Evolutionary conservation across 768 basidiomycete genomes (phyloP), one percentile per base, ranked within the genome.

Genomic region (Lanmaoa rubissima): DNA sequence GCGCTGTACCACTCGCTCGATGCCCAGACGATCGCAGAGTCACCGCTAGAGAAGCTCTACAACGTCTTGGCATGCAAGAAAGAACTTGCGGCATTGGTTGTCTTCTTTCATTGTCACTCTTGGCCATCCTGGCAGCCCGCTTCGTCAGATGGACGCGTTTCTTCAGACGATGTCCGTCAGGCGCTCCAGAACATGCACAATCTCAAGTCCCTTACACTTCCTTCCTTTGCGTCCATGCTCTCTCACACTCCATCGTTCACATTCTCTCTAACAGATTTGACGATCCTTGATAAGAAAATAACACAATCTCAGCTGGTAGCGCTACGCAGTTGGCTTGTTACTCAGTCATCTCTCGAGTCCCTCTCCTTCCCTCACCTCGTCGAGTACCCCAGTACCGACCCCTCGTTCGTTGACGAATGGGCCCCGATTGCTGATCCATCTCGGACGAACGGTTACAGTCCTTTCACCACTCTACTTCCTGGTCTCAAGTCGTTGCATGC

Each of bases 101-200:
- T 52, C 48, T 60, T 67, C 9, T 60, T 71, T 26, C 42, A 47
- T 6, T 73, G 67, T 51, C 62, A 55, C 34, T 55, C 62, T 19
- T 69, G 66, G 66, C 62, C 62, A 16, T 55, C 67, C 5, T 57
- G 49, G 46, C 49, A 57, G 11, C 46, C 51, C 31, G 14, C 40
- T 12, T 55, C 50, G 5, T 11, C 54, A 4, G 61, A 64, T 34
- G 58, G 42, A 16, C 45, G 26, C 16, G n/a, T 35, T 35, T 40
- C 62, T 7, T 49, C 66, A 9, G 40, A 50, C 26, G 60, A 65
- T 14, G 57, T 73, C 54, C 55, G 62, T 19, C 59, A 19, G 9
- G 71, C 67, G 12, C 59, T 71, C 32, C 65, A 61, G 43, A 71
- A 73, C 35, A 73, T 71, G 71, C 42, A 38, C 10, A 65, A 71